These are phyloP conservation scores for Aspergillus ochraceoroseus DNA, from an alignment of 2,329 filamentous ascomycete species.

Conservation along the genomic window DNA sequence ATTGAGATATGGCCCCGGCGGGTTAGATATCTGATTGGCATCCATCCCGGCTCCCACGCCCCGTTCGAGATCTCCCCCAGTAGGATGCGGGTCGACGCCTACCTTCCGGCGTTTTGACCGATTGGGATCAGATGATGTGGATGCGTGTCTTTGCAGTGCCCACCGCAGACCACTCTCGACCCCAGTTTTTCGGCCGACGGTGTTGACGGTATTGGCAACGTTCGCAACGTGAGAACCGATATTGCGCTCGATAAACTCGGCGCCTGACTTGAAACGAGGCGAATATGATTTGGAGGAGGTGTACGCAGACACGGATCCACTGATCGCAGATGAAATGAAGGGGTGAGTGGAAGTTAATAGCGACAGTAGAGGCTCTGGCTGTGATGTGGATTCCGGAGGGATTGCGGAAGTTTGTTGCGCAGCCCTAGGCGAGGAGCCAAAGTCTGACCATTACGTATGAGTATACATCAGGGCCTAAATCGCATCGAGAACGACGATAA, in stretches of 20 bases:
- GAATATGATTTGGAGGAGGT: constrained; percentile 85
- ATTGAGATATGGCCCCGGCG: constrained; percentile 61
- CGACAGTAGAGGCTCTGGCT: constrained; percentile 75
- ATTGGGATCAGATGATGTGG: constrained; percentile 31
- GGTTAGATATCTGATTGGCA: constrained; percentile 44
- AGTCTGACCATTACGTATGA: constrained; percentile 57
- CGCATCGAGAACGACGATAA: too few species aligned
- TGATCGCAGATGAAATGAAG: constrained; percentile 76
- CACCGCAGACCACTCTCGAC: constrained; percentile 82
- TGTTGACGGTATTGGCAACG: constrained; percentile 79
- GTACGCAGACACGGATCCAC: constrained; percentile 78
- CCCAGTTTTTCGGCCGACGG: constrained; percentile 76
- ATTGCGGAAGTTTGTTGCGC: constrained; percentile 33
- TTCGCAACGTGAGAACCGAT: constrained; percentile 76
- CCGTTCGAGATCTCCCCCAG: constrained; percentile 49
- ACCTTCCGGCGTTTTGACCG: constrained; percentile 45
- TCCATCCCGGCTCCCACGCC: constrained; percentile 24
- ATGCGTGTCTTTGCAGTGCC: constrained; percentile 57
- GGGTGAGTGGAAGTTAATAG: constrained; percentile 86
- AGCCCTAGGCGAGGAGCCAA: constrained; percentile 59
- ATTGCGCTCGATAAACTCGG: constrained; percentile 84
- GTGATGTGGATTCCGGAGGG: constrained; percentile 43
- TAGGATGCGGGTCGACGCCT: constrained; percentile 29
- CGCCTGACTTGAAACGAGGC: constrained; percentile 80
- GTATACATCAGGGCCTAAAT: too few species aligned